phyloP scores from a whole-genome alignment of 208 protist species.

The Tritrichomonas foetus region DNA sequence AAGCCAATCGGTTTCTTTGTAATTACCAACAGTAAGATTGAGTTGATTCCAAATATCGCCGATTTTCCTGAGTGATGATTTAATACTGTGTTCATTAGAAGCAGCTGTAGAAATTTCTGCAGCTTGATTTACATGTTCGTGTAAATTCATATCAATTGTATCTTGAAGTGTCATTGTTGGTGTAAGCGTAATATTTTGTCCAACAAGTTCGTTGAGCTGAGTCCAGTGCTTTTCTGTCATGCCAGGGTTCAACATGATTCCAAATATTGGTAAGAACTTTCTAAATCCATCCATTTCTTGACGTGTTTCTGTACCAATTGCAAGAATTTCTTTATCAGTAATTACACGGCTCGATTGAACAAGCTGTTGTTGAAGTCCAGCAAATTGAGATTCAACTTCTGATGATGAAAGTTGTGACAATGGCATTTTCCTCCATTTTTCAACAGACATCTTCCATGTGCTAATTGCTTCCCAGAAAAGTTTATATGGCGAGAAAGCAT shows the following conservation, averaged over 20 bases:
- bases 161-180: constrained; percentile 78
- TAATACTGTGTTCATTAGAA: constrained; percentile 81
- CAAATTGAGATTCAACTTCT: constrained; percentile 38
- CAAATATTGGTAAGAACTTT: constrained; percentile 84
- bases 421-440: constrained; percentile 36
- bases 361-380: constrained; percentile 1
- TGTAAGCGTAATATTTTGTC: constrained; percentile 56
- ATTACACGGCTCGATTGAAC: background rate
- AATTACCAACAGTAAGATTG: constrained; percentile 58
- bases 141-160: constrained; percentile 68
- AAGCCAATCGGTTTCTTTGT: constrained; percentile 26
- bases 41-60: constrained; percentile 73
- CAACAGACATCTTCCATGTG: constrained; percentile 5
- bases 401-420: background rate
- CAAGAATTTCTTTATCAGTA: background rate
- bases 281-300: constrained; percentile 79
- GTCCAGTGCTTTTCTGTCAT: constrained; percentile 64
- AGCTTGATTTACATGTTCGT: constrained; percentile 80
- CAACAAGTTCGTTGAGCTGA: constrained; percentile 49
- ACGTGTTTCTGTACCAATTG: background rate
- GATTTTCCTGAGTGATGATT: constrained; percentile 79
- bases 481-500: background rate
- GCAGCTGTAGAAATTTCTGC: constrained; percentile 75
- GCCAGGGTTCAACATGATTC: constrained; percentile 77
- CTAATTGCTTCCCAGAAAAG: constrained; percentile 35